A percentile compares a stretch with the other conserved stretches of the same genome.
phyloP scores from a whole-genome alignment of 176 grass and related monocot species.

The Panicum miliaceum region DNA sequence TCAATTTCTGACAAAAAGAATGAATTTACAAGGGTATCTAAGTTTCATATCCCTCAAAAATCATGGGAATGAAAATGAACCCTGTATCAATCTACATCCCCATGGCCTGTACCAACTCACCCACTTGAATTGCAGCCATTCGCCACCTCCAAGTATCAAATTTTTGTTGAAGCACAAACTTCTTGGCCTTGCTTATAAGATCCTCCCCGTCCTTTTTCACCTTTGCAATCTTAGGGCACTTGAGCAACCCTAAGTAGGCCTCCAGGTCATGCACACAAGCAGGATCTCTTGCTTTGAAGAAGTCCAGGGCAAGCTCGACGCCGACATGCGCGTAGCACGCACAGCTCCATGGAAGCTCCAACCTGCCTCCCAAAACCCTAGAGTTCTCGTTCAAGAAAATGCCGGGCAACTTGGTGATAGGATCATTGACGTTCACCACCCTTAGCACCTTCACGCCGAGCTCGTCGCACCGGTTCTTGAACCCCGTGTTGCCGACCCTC shows the following conservation, averaged over 20 bases:
- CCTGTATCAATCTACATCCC: conserved; percentile 44
- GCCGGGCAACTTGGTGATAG: conserved; percentile 70
- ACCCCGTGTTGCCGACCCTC: conserved; percentile 65
- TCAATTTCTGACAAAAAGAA: conserved; percentile 24
- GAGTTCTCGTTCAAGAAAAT: conserved; percentile 70
- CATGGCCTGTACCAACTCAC: conserved; percentile 60
- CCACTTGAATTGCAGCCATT: conserved; percentile 56
- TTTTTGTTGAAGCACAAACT: conserved; percentile 45
- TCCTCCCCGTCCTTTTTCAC: conserved; percentile 49
- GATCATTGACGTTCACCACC: conserved; percentile 76
- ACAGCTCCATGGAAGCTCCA: conserved; percentile 66
- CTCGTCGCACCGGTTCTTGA: conserved; percentile 75
- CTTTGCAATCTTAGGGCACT: conserved; percentile 55
- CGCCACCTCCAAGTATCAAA: conserved; percentile 63
- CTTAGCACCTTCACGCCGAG: conserved; percentile 75
- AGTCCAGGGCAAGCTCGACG: conserved; percentile 67
- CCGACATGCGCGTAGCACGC: conserved; percentile 77
- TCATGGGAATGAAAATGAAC: conserved; percentile 38
- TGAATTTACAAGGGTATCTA: conserved; percentile 33
- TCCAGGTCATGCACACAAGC: conserved; percentile 80
- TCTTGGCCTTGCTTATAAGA: conserved; percentile 44
- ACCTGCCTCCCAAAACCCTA: conserved; percentile 43
- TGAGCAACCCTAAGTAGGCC: conserved; percentile 64
- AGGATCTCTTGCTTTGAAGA: conserved; percentile 73
- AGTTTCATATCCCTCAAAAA: conserved; percentile 52